phyloP scores from a whole-genome alignment of 176 grass and related monocot genomes.

The Juncus inflexus region DNA sequence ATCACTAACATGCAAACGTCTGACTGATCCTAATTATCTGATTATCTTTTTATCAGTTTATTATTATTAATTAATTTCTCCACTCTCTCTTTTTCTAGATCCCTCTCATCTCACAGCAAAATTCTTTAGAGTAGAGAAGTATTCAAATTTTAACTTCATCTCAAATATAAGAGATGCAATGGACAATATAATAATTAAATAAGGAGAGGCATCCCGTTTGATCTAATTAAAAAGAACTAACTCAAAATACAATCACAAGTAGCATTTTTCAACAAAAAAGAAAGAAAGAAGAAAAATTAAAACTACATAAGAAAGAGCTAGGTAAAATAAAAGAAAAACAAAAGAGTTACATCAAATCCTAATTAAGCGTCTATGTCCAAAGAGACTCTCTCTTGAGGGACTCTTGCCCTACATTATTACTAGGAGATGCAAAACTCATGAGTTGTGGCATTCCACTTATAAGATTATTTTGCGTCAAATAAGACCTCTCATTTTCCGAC shows the following conservation, averaged over 20 bases:
- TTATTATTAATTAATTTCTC: too few species aligned
- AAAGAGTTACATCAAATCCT: constrained; percentile 11
- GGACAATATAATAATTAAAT: too few species aligned
- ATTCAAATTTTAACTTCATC: too few species aligned
- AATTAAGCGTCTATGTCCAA: constrained; percentile 46
- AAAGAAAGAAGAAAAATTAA: constrained; percentile 14
- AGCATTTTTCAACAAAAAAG: constrained; percentile 6
- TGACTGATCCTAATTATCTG: too few species aligned
- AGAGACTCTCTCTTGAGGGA: constrained; percentile 76
- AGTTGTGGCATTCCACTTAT: constrained; percentile 34
- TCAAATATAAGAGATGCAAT: too few species aligned
- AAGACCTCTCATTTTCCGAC: constrained; percentile 31
- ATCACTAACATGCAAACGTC: not conserved
- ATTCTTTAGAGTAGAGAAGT: too few species aligned
- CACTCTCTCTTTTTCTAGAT: too few species aligned
- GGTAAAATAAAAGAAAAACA: not conserved
- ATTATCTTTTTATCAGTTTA: too few species aligned
- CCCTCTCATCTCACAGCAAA: too few species aligned
- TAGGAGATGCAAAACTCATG: constrained; percentile 44
- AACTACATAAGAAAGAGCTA: constrained; percentile 17
- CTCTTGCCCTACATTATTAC: constrained; percentile 48
- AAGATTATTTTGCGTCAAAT: constrained; percentile 46
- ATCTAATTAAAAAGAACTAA: too few species aligned
- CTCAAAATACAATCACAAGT: not conserved
- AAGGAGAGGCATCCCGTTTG: too few species aligned